These are phyloP conservation scores for Sporothrix pallida DNA, from an alignment of 2,329 filamentous ascomycete species.

Conservation along the genomic window DNA sequence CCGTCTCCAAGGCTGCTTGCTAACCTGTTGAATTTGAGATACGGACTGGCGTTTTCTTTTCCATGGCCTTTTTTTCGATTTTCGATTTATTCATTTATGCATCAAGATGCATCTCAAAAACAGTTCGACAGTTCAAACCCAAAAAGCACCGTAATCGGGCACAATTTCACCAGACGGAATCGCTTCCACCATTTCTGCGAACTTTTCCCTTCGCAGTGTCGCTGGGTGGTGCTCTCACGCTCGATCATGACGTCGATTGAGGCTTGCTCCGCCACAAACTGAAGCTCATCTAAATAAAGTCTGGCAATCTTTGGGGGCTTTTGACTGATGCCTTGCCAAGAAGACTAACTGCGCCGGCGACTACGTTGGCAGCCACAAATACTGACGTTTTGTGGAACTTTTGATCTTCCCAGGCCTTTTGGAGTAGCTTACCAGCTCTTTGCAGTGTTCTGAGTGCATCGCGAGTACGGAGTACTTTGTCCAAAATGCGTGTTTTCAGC, in stretches of 20 bases:
- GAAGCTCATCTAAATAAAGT: not conserved
- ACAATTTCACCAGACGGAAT: not conserved
- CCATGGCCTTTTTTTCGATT: too few species aligned
- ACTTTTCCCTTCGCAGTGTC: not conserved
- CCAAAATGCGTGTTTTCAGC: not conserved
- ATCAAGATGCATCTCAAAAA: too few species aligned
- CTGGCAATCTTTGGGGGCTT: not conserved
- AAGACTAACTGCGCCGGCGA: conserved; percentile 1
- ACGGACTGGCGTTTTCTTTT: too few species aligned
- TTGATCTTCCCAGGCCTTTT: not conserved
- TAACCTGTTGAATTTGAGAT: too few species aligned
- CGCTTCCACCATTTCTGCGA: not conserved
- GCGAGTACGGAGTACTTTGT: not conserved
- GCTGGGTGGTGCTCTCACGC: not conserved
- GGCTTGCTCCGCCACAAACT: conserved; percentile 1
- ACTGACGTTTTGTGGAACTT: not conserved
- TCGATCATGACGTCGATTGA: conserved; percentile 6
- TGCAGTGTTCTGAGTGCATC: not conserved
- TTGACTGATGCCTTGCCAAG: conserved; percentile 13
- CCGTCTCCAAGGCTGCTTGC: too few species aligned
- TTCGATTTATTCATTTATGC: too few species aligned
- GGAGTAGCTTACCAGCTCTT: not conserved
- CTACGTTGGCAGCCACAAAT: not conserved
- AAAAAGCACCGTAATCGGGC: not conserved
- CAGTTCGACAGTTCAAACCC: too few species aligned